Conservation (phyloP, 805 yeast species). For the Cyberlindnera misumaiensis region DNA sequence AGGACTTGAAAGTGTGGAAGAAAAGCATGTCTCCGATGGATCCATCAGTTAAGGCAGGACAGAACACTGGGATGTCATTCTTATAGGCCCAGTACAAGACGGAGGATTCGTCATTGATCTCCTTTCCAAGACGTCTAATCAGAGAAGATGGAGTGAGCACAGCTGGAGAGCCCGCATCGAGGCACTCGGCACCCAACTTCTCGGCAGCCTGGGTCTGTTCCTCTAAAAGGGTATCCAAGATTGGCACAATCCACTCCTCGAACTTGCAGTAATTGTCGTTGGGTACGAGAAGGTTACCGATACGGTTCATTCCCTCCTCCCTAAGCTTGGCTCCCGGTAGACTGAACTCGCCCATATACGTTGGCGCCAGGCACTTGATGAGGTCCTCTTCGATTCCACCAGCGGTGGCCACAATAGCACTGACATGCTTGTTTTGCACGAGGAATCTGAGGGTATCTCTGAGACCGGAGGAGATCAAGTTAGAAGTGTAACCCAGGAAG, state of each 20-base stretch:
- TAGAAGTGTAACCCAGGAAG: slow-evolving; percentile 94
- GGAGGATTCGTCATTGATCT: slow-evolving; percentile 87
- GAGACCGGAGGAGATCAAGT: slow-evolving; percentile 88
- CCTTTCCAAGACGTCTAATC: slow-evolving; percentile 90
- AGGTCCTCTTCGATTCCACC: slow-evolving; percentile 98
- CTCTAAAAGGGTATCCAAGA: slow-evolving; percentile 76
- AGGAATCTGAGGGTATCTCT: slow-evolving; percentile 85
- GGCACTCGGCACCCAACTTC: slow-evolving; percentile 42
- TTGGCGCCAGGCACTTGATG: slow-evolving; percentile 94
- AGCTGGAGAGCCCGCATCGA: slow-evolving; percentile 55
- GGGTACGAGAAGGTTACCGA: slow-evolving; percentile 94
- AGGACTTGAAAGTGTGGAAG: slow-evolving; percentile 94
- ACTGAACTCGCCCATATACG: slow-evolving; percentile 87
- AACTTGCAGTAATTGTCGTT: slow-evolving; percentile 96
- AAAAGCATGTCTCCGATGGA: slow-evolving; percentile 98
- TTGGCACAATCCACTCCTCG: slow-evolving; percentile 98
- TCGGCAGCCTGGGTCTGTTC: slow-evolving; percentile 74
- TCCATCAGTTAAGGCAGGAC: slow-evolving; percentile 98
- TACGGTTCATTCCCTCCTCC: slow-evolving; percentile 95
- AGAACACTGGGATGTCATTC: slow-evolving; percentile 91
- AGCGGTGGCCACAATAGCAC: slow-evolving; percentile 93
- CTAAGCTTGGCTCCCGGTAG: slow-evolving; percentile 77
- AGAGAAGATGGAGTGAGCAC: slow-evolving; percentile 93
- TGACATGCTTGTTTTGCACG: slow-evolving; percentile 90
- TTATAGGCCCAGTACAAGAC: slow-evolving; percentile 98